Conservation (phyloP, 1,284 basidiomycete genomes). For the Trametes pubescens region DNA sequence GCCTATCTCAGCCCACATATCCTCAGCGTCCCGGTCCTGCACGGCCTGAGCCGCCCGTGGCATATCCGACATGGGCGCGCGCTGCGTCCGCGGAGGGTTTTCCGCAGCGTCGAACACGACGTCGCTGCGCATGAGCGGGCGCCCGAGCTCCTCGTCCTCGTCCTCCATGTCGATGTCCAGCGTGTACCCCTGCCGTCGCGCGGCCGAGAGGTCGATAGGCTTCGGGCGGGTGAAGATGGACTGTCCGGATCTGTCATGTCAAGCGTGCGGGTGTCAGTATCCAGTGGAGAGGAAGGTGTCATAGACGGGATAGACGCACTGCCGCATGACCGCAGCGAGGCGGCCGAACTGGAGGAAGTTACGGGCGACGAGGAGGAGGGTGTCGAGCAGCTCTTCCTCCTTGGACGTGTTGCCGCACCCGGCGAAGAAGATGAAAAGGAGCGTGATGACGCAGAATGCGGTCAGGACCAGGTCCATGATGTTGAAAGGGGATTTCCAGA, state of each 20-base stretch:
- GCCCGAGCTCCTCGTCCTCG: conserved; percentile 67
- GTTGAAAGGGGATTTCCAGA: conserved; percentile 94
- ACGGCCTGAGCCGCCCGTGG: conserved; percentile 61
- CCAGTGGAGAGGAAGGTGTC: neutral
- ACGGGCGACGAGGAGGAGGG: conserved; percentile 86
- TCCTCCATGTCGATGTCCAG: conserved; percentile 80
- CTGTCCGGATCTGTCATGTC: conserved; percentile 80
- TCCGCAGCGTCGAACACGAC: conserved; percentile 57
- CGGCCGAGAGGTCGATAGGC: conserved; percentile 87
- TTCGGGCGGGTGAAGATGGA: conserved; percentile 92
- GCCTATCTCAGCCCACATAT: conserved; percentile 78
- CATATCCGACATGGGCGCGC: conserved; percentile 57
- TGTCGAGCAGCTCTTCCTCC: conserved; percentile 93
- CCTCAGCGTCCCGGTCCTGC: conserved; percentile 67
- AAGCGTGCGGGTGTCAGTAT: conserved; percentile 2
- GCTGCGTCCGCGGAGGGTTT: conserved; percentile 43
- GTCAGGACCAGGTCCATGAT: conserved; percentile 88
- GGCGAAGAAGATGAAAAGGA: conserved; percentile 85
- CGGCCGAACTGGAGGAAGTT: conserved; percentile 93
- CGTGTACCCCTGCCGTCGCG: conserved; percentile 72
- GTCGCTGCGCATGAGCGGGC: conserved; percentile 61
- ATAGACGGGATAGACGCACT: conserved; percentile 59
- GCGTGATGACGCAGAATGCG: conserved; percentile 84
- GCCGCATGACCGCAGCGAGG: conserved; percentile 88
- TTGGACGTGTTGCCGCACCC: conserved; percentile 80